Conservation (phyloP, 1,284 basidiomycete genomes). For the Cutaneotrichosporon spelunceum region DNA sequence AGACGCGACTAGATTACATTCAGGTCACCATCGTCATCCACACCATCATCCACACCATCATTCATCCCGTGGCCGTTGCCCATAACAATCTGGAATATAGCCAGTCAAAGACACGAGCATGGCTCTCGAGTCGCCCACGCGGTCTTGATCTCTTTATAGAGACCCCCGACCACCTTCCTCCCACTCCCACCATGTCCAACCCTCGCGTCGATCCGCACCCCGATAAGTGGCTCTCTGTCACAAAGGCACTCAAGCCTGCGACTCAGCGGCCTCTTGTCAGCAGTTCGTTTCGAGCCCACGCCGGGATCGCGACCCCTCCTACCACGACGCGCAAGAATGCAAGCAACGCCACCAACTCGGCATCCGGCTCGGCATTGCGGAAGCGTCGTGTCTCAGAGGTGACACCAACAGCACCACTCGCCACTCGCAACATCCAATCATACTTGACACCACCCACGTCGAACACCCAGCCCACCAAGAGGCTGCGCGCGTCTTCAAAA, state of each 20-base stretch:
- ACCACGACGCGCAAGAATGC: constrained; percentile 16
- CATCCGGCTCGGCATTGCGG: background rate
- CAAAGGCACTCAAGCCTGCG: constrained; percentile 9
- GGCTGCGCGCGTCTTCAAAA: background rate
- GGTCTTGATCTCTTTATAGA: background rate
- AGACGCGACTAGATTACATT: too few relatives aligned
- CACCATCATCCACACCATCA: background rate
- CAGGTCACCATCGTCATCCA: background rate
- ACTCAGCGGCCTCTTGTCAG: constrained; percentile 20
- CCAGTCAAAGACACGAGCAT: background rate
- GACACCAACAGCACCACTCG: constrained; percentile 9
- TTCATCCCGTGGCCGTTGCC: background rate
- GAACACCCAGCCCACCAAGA: background rate
- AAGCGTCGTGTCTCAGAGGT: constrained; percentile 4
- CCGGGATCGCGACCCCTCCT: constrained; percentile 31
- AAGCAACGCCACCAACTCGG: background rate
- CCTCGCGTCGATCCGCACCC: constrained; percentile 33
- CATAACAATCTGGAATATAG: background rate
- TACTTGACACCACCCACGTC: constrained; percentile 22
- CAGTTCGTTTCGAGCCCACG: constrained; percentile 17
- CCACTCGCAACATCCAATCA: constrained; percentile 4
- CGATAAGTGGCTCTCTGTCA: constrained; percentile 33
- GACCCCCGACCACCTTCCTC: background rate
- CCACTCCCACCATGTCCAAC: constrained; percentile 21
- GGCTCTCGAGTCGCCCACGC: background rate